Conservation (phyloP, 768 basidiomycete species). For the Cyathus striatus region DNA sequence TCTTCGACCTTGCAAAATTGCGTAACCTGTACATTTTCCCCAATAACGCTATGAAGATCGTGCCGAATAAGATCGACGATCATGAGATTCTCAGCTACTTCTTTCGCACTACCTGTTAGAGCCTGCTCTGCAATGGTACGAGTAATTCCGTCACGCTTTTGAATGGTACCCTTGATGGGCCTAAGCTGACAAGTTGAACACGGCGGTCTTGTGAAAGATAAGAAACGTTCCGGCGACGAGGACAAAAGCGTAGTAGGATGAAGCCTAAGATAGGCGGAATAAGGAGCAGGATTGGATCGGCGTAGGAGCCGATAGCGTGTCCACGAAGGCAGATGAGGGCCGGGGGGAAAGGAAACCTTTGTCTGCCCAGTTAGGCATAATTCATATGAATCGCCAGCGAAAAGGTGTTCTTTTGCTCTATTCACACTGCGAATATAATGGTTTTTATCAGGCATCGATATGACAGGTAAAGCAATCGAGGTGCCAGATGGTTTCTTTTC, state of each 20-base stretch:
- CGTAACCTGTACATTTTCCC: conserved; percentile 75
- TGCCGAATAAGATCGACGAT: conserved; percentile 96
- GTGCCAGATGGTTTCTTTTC: not conserved
- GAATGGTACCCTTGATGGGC: conserved; percentile 91
- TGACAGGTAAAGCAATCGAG: conserved; percentile 10
- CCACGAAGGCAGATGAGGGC: conserved; percentile 51
- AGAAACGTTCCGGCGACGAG: conserved; percentile 90
- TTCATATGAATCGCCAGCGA: conserved; percentile 88
- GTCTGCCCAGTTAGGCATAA: conserved; percentile 83
- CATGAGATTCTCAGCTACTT: conserved; percentile 97
- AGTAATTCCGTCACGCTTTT: conserved; percentile 60
- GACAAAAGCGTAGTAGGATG: conserved; percentile 75
- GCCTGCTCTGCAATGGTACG: conserved; percentile 61
- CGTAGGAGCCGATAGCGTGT: conserved; percentile 70
- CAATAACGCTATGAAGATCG: conserved; percentile 81
- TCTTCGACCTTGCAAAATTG: conserved; percentile 88
- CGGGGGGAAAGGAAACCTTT: conserved; percentile 42
- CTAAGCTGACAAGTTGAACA: conserved; percentile 71
- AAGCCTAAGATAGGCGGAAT: conserved; percentile 77
- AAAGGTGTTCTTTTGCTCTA: conserved; percentile 67
- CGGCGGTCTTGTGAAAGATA: conserved; percentile 72
- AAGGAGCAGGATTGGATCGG: conserved; percentile 79
- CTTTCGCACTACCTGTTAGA: conserved; percentile 69
- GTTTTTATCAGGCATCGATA: conserved; percentile 52
- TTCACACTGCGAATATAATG: conserved; percentile 67